Evolutionary conservation across 768 basidiomycete genomes (phyloP), one percentile per base, ranked within the genome.

Genomic region (Macrolepiota albuminosa): DNA sequence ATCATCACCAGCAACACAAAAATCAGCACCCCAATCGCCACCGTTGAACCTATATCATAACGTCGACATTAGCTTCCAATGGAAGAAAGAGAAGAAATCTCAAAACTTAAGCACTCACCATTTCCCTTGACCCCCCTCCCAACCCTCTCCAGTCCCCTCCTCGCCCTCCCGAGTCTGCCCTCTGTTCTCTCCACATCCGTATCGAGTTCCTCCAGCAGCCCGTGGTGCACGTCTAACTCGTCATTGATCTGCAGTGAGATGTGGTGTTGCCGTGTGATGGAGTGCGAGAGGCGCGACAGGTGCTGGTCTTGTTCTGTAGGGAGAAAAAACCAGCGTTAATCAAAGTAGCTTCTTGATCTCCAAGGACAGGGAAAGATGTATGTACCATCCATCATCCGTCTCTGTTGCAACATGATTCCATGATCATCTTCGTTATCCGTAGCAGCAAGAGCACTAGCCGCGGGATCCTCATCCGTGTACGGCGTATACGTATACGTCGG

Each of bases 211-310:
- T 89, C 86, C n/a, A 98, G 73, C 56, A 98, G 72, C 0, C 91
- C 91, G 37, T 85, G 83, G 65, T 98, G 96, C 1, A 88, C 83
- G 59, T 95, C 95, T n/a, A 98, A 76, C 74, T 98, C 96, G 62
- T 89, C 87, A 51, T 92, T 92, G 42, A 98, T 97, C 73, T 95
- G 91, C 13, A 96, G 69, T 0, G 94, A 95, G 16, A 98, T 80
- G 66, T 93, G 85, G 57, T 89, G 91, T 73, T 98, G 95, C 1
- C 95, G 84, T 59, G 79, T 80, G 55, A 98, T 91, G 1, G 96
- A 98, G 59, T 84, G 83, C 10, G 94, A 93, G 11, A 98, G 84
- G 8, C 80, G 73, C 67, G 93, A 89, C 6, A 98, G 84, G 0
- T 89, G 89, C 4, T 82, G 78, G 74, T 98, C 96, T 81, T 98